Base-by-base conservation (phyloP, 225 moss, liverwort and hornwort genomes). In the Marchantia paleacea region DNA sequence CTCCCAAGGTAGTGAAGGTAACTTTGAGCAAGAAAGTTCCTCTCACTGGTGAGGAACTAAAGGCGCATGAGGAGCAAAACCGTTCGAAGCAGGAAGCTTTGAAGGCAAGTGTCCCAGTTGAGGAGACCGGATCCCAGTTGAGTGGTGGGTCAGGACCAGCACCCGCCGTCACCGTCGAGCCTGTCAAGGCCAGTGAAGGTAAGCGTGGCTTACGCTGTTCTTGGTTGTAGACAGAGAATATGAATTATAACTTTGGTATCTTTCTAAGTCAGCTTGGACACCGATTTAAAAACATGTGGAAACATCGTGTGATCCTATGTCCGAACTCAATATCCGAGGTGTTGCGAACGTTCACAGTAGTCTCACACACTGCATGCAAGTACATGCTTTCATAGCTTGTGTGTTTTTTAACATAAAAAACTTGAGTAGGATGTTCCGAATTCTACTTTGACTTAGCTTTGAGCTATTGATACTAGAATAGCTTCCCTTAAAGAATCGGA, bases 1-100 rank as follows among this genome's bases (percentile, higher is more conserved):
- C 95, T 25, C 99, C 95, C 48, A 95, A 95, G 76, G 92, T 92
- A 72, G 99, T 99, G 83, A 99, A 95, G 85, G 95, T 95, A 80
- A 91, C 91, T 29, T 88, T 94, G 90, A 99, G 99, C 82, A 88
- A 87, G 80, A 95, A 94, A 83, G 92, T 95, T 52, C 91, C 91
- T 75, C 85, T 99, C 52, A 88, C 86, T 82, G 99, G 99, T 53
- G 99, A 99, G 75, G 99, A 99, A 79, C 92, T 99, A 68, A 90
- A 88, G 85, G 95, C 90, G 30, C 92, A 91, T 78, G 94, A 99
- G 82, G 94, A 95, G 81, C 89, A 90, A 79, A 91, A 83, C 51
- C 83, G 84, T 69, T 82, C 84, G 51, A 87, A 92, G 80, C 86
- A 88, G 69, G 92, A 90, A 78, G 86, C 88, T 81, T 82, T 93